Evolutionary conservation across 441 rosid genomes (phyloP), one percentile per base, ranked within the genome.

Genomic region (Breynia disticha): DNA sequence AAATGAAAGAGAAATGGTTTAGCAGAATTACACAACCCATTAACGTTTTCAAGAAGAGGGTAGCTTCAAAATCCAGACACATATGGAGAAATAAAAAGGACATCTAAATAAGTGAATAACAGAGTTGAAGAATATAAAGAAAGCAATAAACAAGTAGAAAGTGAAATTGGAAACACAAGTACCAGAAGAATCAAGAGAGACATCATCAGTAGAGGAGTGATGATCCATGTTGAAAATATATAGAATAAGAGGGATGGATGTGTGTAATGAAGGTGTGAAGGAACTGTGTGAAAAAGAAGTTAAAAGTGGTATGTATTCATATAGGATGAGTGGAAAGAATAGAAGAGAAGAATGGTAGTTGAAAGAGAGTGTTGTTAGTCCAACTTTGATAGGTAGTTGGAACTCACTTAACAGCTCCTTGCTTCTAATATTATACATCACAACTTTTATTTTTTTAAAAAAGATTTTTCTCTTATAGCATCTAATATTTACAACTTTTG

Each of bases 331-430:
- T 7, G 28, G 0, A 51, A 13, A 15, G 13, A n/a, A 0, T 28
- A 28, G 35, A 28, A 38, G 18, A 32, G 51, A 55, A 63, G 63
- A 77, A 66, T 72, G 85, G 85, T 72, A 70, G 85, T 74, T 79
- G 81, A 64, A 46, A 42, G 22, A 17, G n/a, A n/a, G n/a, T n/a
- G n/a, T n/a, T n/a, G n/a, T n/a, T n/a, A 12, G 74, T 74, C 77
- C 69, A 76, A 64, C 65, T 72, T 79, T 76, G 85, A 76, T 75
- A 55, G 86, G 79, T 80, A 65, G 86, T 67, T 80, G 85, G 44
- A n/a, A 28, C 35, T 28, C 35, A 28, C 35, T 28, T 28, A n/a
- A n/a, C n/a, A 28, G 8, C 35, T 28, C 7, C 8, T 28, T 45
- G 48, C n/a, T 45, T 24, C 3, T 2, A 2, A 24, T 24, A 24